phyloP scores from a whole-genome alignment of 169 alveolate species.

The Perkinsus chesapeaki region DNA sequence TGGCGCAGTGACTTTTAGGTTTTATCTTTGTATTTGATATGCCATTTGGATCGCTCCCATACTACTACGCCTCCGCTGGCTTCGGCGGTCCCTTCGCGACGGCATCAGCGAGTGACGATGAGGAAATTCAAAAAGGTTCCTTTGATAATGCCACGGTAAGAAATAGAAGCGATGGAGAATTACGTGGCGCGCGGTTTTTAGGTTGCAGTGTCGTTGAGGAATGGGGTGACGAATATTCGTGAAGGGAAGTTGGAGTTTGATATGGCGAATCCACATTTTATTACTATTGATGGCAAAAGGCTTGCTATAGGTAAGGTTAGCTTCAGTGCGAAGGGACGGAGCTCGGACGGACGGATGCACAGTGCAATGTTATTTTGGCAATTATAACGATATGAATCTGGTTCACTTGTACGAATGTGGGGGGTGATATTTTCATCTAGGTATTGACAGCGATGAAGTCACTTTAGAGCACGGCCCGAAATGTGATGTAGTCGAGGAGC shows the following conservation, averaged over 20 bases:
- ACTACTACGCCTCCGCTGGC: neutral
- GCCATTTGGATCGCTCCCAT: neutral
- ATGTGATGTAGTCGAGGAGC: neutral
- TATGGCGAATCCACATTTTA: neutral
- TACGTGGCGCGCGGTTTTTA: neutral
- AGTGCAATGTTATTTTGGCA: too few species aligned
- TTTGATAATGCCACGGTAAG: neutral
- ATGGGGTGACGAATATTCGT: neutral
- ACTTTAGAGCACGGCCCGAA: neutral
- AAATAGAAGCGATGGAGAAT: neutral
- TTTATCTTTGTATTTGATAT: too few species aligned
- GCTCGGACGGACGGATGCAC: too few species aligned
- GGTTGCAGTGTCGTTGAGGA: neutral
- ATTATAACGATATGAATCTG: too few species aligned
- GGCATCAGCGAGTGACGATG: neutral
- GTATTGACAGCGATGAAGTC: neutral
- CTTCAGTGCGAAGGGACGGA: too few species aligned
- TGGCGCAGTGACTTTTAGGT: neutral
- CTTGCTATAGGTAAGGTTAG: neutral
- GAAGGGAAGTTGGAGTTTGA: neutral
- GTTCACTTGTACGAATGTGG: too few species aligned
- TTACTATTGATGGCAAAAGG: neutral
- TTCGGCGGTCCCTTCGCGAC: neutral
- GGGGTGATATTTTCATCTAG: too few species aligned
- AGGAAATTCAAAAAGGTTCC: neutral